Conservation (phyloP, 306 rosid species). For the Lupinus albus region DNA sequence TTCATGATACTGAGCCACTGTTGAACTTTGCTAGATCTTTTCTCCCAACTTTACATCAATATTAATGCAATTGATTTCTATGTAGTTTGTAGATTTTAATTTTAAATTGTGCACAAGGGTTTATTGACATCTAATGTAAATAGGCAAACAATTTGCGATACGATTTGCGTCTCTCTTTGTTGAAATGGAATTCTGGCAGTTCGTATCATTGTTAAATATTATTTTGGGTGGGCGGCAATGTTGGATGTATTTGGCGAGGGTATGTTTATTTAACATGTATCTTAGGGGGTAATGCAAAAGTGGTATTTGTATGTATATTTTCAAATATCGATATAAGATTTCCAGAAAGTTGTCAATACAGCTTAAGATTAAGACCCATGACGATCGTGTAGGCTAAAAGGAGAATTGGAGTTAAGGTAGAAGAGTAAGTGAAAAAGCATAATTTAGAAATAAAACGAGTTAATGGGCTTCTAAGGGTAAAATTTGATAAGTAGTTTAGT, state of each 20-base stretch:
- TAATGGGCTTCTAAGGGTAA: neutral
- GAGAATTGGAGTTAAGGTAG: neutral
- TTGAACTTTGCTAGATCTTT: slow-evolving; percentile 16
- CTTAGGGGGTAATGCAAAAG: too few species aligned
- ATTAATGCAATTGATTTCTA: slow-evolving; percentile 35
- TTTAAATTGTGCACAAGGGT: slow-evolving; percentile 36
- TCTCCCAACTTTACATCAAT: slow-evolving; percentile 6
- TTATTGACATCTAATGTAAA: slow-evolving; percentile 9
- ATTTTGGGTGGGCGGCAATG: too few species aligned
- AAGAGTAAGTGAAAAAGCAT: neutral
- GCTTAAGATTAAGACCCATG: too few species aligned
- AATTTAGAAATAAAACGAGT: neutral
- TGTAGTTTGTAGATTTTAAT: slow-evolving; percentile 35
- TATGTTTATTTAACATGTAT: too few species aligned
- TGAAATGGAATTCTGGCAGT: slow-evolving; percentile 2
- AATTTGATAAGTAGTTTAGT: slow-evolving; percentile 4
- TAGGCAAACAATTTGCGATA: slow-evolving; percentile 7
- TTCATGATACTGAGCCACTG: slow-evolving; percentile 18
- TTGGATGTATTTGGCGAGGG: too few species aligned
- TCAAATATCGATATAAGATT: too few species aligned
- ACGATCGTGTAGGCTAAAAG: neutral
- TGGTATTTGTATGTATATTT: too few species aligned
- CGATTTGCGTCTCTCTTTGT: too few species aligned
- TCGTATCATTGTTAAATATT: too few species aligned
- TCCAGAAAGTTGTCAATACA: too few species aligned